Conservation (phyloP, 805 yeast species). For the Saturnispora sekii region DNA sequence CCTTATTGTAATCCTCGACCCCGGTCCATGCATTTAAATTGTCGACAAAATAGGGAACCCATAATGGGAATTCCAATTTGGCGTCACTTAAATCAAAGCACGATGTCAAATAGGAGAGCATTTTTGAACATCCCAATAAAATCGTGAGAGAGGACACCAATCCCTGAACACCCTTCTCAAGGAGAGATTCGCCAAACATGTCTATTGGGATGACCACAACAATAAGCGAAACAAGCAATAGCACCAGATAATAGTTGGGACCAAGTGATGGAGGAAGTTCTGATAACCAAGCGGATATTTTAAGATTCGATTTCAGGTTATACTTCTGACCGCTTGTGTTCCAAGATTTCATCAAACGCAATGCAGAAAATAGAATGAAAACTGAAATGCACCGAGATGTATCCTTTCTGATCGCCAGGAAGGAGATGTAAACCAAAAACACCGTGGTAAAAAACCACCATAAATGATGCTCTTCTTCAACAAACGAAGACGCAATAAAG, state of each 20-base stretch:
- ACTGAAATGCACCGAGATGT: slow-evolving; percentile 13
- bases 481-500: slow-evolving; percentile 77
- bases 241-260: slow-evolving; percentile 14
- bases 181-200: not conserved
- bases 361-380: slow-evolving; percentile 21
- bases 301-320: slow-evolving; percentile 36
- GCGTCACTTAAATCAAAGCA: slow-evolving; percentile 19
- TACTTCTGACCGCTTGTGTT: slow-evolving; percentile 85
- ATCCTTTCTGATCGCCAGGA: slow-evolving; percentile 10
- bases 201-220: slow-evolving; percentile 11
- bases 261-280: slow-evolving; percentile 15
- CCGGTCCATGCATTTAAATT: slow-evolving; percentile 28
- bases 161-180: slow-evolving; percentile 3
- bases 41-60: slow-evolving; percentile 16
- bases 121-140: slow-evolving; percentile 17
- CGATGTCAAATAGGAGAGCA: slow-evolving; percentile 21
- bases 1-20: slow-evolving; percentile 21
- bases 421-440: slow-evolving; percentile 13
- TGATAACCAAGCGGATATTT: slow-evolving; percentile 36
- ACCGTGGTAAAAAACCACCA: slow-evolving; percentile 78
- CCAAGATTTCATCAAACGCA: slow-evolving; percentile 72
- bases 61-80: slow-evolving; percentile 14
- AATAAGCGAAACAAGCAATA: slow-evolving; percentile 16
- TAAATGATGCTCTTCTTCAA: slow-evolving; percentile 92
- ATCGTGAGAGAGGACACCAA: slow-evolving; percentile 33